phyloP scores from a whole-genome alignment of 2,329 filamentous ascomycete genomes.

The Aspergillus spinulosporus region DNA sequence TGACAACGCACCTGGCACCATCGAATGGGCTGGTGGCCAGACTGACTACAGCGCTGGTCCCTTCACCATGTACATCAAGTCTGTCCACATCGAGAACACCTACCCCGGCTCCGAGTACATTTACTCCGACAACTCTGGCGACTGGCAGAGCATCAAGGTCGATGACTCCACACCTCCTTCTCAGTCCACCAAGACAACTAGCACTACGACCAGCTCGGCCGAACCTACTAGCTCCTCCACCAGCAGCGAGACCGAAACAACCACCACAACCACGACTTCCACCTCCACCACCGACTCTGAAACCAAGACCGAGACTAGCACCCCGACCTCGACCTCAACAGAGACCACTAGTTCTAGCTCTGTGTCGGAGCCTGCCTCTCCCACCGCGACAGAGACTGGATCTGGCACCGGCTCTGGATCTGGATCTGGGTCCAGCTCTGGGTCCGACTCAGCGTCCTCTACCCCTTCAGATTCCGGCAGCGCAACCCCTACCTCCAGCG shows the following conservation, averaged over 20 bases:
- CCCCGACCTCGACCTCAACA: conserved; percentile 18
- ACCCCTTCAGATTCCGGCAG: conserved; percentile 17
- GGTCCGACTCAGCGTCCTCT: conserved; percentile 17
- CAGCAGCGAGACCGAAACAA: conserved; percentile 13
- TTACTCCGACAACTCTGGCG: conserved; percentile 63
- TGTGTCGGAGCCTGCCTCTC: conserved; percentile 16
- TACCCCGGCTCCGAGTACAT: conserved; percentile 46
- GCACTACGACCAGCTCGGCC: conserved; percentile 8
- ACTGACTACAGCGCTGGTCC: conserved; percentile 67
- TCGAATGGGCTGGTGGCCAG: conserved; percentile 68
- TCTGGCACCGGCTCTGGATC: conserved; percentile 3
- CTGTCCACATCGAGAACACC: conserved; percentile 56
- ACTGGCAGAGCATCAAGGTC: conserved; percentile 63
- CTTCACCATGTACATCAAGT: conserved; percentile 73
- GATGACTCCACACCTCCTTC: conserved; percentile 17
- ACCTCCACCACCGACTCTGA: conserved; percentile 10
- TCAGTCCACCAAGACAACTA: conserved; percentile 15
- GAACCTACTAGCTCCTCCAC: conserved; percentile 16
- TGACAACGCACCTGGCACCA: conserved; percentile 48
- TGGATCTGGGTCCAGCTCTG: conserved; percentile 9
- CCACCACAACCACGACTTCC: conserved; percentile 12
- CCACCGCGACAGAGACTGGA: conserved; percentile 15
- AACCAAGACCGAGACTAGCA: conserved; percentile 9
- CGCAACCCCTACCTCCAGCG: conserved; percentile 17
- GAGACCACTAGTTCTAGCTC: conserved; percentile 19